Evolutionary conservation across 768 basidiomycete genomes (phyloP).

Genomic region (Chalciporus piperatus): DNA sequence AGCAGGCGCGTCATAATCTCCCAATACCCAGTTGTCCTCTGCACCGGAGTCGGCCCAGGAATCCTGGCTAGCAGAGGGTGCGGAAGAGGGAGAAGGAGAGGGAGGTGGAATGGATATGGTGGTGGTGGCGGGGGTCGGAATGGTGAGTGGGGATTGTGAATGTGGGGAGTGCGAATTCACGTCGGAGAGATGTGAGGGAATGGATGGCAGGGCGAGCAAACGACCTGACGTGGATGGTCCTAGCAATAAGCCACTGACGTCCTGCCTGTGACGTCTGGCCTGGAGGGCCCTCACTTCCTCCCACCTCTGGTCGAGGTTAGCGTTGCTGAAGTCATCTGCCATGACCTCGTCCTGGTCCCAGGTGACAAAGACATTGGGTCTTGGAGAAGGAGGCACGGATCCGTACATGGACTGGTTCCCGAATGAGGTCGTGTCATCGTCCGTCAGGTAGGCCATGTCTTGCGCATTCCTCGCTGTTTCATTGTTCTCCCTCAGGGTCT

Average conservation of each 20-base stretch:
- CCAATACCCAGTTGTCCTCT: slow-evolving; percentile 8
- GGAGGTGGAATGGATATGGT: slow-evolving; percentile 14
- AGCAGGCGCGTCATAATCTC: background rate
- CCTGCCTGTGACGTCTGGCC: slow-evolving; percentile 3
- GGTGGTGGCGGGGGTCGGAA: slow-evolving; percentile 15
- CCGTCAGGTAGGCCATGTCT: slow-evolving; percentile 16
- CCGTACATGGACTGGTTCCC: slow-evolving; percentile 14
- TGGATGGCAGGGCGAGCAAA: slow-evolving; percentile 24
- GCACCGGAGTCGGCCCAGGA: slow-evolving; percentile 12
- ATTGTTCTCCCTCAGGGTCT: slow-evolving; percentile 36
- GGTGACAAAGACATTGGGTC: slow-evolving; percentile 9
- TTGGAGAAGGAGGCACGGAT: slow-evolving; percentile 24
- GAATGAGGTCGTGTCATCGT: slow-evolving; percentile 15
- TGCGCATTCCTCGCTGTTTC: background rate
- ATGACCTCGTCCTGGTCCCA: slow-evolving; percentile 12
- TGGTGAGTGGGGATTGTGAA: slow-evolving; percentile 26
- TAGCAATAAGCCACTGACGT: background rate
- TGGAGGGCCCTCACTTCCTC: slow-evolving; percentile 10
- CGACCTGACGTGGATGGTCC: slow-evolving; percentile 3
- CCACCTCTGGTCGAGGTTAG: slow-evolving; percentile 7
- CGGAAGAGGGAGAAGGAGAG: slow-evolving; percentile 17
- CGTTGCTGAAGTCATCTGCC: background rate
- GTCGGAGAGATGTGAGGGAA: slow-evolving; percentile 26
- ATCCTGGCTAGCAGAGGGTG: slow-evolving; percentile 5
- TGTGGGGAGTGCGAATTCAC: slow-evolving; percentile 20